Percentiles rank a stretch among this genome's conserved stretches.
These are phyloP conservation scores for Thermochaetoides dissita DNA, from an alignment of 2,329 filamentous ascomycete species.

Conservation along the genomic window DNA sequence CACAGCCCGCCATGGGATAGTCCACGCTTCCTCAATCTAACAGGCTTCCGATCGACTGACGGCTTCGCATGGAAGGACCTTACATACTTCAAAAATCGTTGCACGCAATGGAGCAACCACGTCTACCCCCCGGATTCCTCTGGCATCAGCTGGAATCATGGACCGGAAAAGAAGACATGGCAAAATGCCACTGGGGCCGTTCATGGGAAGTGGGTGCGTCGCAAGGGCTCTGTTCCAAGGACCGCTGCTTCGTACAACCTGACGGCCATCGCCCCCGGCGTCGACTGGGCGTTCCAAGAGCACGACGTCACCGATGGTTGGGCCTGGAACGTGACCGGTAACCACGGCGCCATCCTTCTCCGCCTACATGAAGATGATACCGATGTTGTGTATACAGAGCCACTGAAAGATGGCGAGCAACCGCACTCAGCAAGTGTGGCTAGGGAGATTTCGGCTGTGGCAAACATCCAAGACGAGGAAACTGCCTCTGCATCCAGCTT, in stretches of 20 bases:
- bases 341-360: conserved; percentile 53
- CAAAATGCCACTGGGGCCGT: conserved; percentile 66
- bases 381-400: conserved; percentile 29
- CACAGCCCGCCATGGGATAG: conserved; percentile 16
- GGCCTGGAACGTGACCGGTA: conserved; percentile 68
- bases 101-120: conserved; percentile 44
- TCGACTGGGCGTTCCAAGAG: conserved; percentile 47
- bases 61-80: conserved; percentile 68
- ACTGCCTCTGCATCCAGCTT: conserved; percentile 54
- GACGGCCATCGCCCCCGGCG: conserved; percentile 47
- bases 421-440: conserved; percentile 36
- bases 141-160: conserved; percentile 19
- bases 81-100: conserved; percentile 48
- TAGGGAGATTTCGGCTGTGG: conserved; percentile 54
- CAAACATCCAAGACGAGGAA: conserved; percentile 59
- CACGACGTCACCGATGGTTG: conserved; percentile 34
- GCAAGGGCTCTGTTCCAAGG: conserved; percentile 31
- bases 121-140: conserved; percentile 24
- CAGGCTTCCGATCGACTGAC: conserved; percentile 62
- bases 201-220: conserved; percentile 60
- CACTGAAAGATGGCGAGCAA: conserved; percentile 21
- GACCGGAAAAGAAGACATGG: conserved; percentile 40
- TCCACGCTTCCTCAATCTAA: conserved; percentile 50
- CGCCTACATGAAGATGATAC: conserved; percentile 45
- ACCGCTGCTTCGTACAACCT: conserved; percentile 45